Base-by-base conservation (phyloP, 2,329 filamentous ascomycete species). In the Chrysoporthe cubensis region DNA sequence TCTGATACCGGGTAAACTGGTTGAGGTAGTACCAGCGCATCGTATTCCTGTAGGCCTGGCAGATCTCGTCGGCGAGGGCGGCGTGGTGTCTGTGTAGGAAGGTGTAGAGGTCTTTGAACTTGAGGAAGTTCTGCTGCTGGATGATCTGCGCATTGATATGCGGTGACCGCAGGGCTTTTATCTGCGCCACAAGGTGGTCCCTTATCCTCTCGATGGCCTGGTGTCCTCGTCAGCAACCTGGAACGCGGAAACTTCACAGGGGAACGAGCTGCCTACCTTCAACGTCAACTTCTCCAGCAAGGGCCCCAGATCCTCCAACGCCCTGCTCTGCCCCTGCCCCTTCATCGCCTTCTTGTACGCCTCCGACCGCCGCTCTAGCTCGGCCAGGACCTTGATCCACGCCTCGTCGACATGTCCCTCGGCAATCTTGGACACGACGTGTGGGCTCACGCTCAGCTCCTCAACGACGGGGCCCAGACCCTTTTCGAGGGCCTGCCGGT, bases 11-110 rank as follows among this genome's bases (percentile, higher is more conserved):
- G 3, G 88, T 89, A 76, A 99, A 99, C 77, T 97, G 93, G 72
- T 91, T 96, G 64, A 91, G 81, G 76, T 98, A 98, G 76, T 99
- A 99, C 96, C 96, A 99, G 64, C 94, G 89, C 93, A 99, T 99
- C 0, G 96, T 99, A 77, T 97, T 97, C 81, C 96, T 90, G 75
- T 99, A 99, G 3, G 96, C 96, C 76, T 93, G 91, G 9, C 90
- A 90, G 71, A 99, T 97, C 78, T 99, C 93, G 64, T 94, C 90
- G 9, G 93, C 93, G 6, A 99, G 87, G n/a, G 88, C 85, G 1
- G 91, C 83, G 74, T 98, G 94, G 72, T 95, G 91, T 73, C 88
- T 90, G 69, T 93, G 89, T 43, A 99, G 84, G 75, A 98, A 99
- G 6, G 88, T 85, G 78, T 90, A 99, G 0, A 97, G 82, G 44